Evolutionary conservation across 1,284 basidiomycete genomes (phyloP).

Genomic region (Apiotrichum laibachii): DNA sequence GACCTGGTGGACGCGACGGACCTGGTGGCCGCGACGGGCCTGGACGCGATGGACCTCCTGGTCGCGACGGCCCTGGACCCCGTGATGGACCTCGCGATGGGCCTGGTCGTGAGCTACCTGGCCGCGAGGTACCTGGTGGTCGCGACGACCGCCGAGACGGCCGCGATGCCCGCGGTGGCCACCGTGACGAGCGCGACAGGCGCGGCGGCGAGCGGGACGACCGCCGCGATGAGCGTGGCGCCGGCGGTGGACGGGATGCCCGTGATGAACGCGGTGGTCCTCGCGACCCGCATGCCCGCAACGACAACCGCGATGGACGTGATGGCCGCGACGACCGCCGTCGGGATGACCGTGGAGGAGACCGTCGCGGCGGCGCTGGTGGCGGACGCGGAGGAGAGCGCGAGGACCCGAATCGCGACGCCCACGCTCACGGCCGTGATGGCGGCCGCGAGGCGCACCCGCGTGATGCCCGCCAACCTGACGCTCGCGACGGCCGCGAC

Average conservation of each 20-base stretch:
- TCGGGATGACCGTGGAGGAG: not conserved
- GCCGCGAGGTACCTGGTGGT: not conserved
- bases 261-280: not conserved
- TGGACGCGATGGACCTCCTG: no score
- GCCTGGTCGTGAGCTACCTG: no score
- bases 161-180: constrained; percentile 9
- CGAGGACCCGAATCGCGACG: not conserved
- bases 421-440: constrained; percentile 3
- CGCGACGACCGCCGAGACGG: not conserved
- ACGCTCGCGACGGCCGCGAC: constrained; percentile 5
- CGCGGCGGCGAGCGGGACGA: constrained; percentile 4
- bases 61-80: no score
- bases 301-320: not conserved
- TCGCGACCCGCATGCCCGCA: no score
- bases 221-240: not conserved
- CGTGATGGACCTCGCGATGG: no score
- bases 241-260: not conserved
- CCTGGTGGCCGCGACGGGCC: no score
- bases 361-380: not conserved
- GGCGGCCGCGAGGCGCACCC: not conserved
- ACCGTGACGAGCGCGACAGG: constrained; percentile 1
- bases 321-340: not conserved
- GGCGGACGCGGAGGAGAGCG: constrained; percentile 2
- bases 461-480: not conserved
- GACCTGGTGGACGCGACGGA: no score